Evolutionary conservation across 495 filamentous ascomycete genomes (phyloP), one percentile per base, ranked within the genome.

Genomic region (Aspergillus indologenus): DNA sequence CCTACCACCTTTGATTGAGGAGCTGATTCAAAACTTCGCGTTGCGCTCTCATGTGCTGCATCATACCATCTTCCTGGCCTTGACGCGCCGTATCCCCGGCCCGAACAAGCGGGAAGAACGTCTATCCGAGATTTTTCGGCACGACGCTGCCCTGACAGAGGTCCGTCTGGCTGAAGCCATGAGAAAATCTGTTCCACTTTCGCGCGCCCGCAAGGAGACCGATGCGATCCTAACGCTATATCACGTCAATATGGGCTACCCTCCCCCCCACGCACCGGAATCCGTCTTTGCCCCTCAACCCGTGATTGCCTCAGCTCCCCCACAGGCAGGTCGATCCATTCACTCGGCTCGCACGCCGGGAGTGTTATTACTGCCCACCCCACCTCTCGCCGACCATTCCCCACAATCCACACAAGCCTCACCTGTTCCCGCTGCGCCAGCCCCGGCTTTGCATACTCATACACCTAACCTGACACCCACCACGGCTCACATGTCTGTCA

Each of bases 1-100:
- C 65, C 87, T 81, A 65, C 88, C 88, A 20, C 82, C 83, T 11
- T 67, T 88, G 7, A 77, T 87, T 34, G 76, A 79, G 45, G 88
- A 91, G 66, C 69, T 90, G 1, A 61, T 80, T 20, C 58, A 52
- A 3, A 47, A 55, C 17, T 74, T 90, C n/a, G 59, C 65, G 1
- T 71, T 88, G 20, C 68, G 65, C 12, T 90, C 88, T 0, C 73
- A 79, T 0, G 72, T 79, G 3, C 59, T 90, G 12, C 82, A 88
- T 62, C 68, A 59, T 1, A 81, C 88, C 44, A 69, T 88, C 17
- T 90, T 87, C 58, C 77, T 79, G 19, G 82, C 85, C 1, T 76
- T 81, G 22, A 70, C 61, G 51, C 73, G 75, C 9, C 58, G 63
- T 50, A 44, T 75, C 3, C 69, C 68, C 42, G 65, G 61, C 2